phyloP scores from a whole-genome alignment of 768 basidiomycete genomes.

The Suillus clintonianus region DNA sequence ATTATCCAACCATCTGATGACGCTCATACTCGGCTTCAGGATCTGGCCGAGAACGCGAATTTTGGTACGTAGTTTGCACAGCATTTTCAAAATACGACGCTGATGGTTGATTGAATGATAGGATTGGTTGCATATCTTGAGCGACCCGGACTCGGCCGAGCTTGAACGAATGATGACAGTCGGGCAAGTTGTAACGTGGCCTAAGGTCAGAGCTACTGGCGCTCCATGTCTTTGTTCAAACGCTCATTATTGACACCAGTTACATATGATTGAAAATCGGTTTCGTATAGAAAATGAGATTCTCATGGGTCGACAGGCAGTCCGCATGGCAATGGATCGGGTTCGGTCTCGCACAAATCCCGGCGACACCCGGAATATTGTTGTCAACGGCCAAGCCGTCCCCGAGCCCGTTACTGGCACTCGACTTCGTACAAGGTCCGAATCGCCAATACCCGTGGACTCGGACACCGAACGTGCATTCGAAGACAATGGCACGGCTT shows the following conservation, averaged over 20 bases:
- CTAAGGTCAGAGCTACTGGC: constrained; percentile 60
- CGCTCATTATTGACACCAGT: constrained; percentile 40
- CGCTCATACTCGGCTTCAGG: constrained; percentile 42
- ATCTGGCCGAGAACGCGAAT: constrained; percentile 87
- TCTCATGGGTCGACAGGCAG: constrained; percentile 69
- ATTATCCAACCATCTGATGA: constrained; percentile 9
- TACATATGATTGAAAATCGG: constrained; percentile 95
- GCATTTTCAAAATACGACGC: not conserved
- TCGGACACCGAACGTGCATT: constrained; percentile 80
- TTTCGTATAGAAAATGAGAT: constrained; percentile 83
- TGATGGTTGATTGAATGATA: constrained; percentile 25
- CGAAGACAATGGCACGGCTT: constrained; percentile 48
- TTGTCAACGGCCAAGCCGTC: constrained; percentile 21
- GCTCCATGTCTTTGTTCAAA: not conserved
- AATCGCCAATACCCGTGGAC: constrained; percentile 69
- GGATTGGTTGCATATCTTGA: constrained; percentile 85
- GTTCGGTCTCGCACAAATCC: constrained; percentile 22
- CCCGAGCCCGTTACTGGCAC: constrained; percentile 27
- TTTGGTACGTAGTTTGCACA: constrained; percentile 45
- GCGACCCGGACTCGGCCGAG: constrained; percentile 80
- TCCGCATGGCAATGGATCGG: constrained; percentile 58
- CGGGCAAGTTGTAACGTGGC: constrained; percentile 94
- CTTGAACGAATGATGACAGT: constrained; percentile 85
- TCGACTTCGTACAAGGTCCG: constrained; percentile 22
- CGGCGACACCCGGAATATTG: constrained; percentile 21